Base-by-base conservation (phyloP, 139 green algal species). In the Coelastrella sp. region DNA sequence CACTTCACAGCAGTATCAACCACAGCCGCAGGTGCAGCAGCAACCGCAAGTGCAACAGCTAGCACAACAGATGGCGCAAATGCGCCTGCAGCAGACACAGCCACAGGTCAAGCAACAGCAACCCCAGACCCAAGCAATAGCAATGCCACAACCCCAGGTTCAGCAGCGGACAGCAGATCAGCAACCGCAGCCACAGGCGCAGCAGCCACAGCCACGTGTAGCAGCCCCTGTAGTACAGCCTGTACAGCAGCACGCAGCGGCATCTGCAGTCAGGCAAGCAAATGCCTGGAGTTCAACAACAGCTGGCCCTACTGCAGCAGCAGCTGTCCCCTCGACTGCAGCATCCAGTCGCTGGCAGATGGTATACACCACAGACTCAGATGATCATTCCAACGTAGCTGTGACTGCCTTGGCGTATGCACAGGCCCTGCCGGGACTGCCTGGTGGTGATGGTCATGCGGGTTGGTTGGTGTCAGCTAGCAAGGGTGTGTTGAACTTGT, bases 401-500 rank as follows among this genome's bases (percentile, higher is more conserved):
- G 47, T 88, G 54, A 64, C 83, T 22, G 83, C 68, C 5, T 61
- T 95, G 73, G 65, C 65, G 4, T 93, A 87, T 61, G 61, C 80
- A 5, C 66, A 73, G 6, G 57, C 80, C 32, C 73, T 96, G 14
- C 73, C 92, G 3, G 93, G 93, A 10, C 91, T 97, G 65, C 90
- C 92, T 68, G 91, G 92, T 32, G 94, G 93, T 20, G 94, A 95
- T 76, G 94, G 95, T 54, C 93, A 96, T 76, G 94, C 80, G 13
- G 94, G 94, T 20, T 96, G 93, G 94, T 90, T 95, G 13, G 82
- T 88, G 54, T 80, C 83, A 57, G 54, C 32, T 61, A 88, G 83
- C 83, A 75, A 88, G 83, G 83, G 86, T 0, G 23, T 96, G 80
- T 93, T 97, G 58, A 97, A 97, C 90, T 90, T 97, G 83, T 97